A percentile compares a stretch with the other conserved stretches of the same genome.
phyloP scores from a whole-genome alignment of 2,329 filamentous ascomycete species.

The Scolecobasidium constrictum region DNA sequence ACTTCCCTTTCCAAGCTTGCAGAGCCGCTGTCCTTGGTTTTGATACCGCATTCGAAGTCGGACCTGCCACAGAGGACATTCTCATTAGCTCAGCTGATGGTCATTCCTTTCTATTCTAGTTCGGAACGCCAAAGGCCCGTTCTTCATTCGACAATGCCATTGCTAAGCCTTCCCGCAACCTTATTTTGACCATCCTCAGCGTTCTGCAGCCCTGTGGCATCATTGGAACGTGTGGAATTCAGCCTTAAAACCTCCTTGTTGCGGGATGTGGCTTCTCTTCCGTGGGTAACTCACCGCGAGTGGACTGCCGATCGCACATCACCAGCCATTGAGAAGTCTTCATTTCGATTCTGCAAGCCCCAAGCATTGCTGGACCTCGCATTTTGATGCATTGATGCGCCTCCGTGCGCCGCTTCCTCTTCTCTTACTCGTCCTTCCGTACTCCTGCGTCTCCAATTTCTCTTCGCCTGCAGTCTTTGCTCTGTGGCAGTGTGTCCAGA shows the following conservation, averaged over 20 bases:
- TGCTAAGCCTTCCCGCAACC: not conserved
- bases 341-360: not conserved
- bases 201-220: not conserved
- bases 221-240: not conserved
- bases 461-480: no score
- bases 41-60: not conserved
- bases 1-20: not conserved
- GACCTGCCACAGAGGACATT: not conserved
- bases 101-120: not conserved
- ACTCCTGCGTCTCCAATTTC: no score
- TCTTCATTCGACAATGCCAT: not conserved
- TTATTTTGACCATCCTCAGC: not conserved
- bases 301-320: not conserved
- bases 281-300: not conserved
- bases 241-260: not conserved
- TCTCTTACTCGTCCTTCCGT: not conserved
- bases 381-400: conserved; percentile 1
- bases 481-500: not conserved
- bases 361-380: not conserved
- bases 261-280: not conserved
- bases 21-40: not conserved
- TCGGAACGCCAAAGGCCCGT: not conserved
- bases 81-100: not conserved
- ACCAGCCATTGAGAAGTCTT: not conserved
- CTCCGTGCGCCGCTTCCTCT: not conserved